Percentiles rank a stretch among this genome's conserved stretches.
Conservation (phyloP, 305 asterid genomes). For the Fraxinus greggii region DNA sequence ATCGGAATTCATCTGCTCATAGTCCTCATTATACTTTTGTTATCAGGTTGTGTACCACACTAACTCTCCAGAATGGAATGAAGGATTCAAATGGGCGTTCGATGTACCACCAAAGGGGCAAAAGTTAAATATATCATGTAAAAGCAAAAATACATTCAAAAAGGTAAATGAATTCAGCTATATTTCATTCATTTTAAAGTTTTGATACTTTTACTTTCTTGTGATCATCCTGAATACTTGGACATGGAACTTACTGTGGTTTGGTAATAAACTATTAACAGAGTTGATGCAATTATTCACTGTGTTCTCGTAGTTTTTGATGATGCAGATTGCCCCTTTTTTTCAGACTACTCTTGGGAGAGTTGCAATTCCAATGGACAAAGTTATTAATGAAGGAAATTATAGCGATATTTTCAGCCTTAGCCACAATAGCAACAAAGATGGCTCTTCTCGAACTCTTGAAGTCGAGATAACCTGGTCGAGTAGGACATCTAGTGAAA, state of each 20-base stretch:
- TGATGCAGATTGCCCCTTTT: constrained; percentile 15
- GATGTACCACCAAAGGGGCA: constrained; percentile 90
- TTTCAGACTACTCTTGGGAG: constrained; percentile 71
- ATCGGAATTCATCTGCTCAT: not conserved
- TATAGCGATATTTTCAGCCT: constrained; percentile 64
- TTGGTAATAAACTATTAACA: not conserved
- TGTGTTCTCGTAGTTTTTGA: constrained; percentile 18
- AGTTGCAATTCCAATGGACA: constrained; percentile 69
- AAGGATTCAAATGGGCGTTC: constrained; percentile 84
- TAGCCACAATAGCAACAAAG: constrained; percentile 48
- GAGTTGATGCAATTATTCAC: not conserved
- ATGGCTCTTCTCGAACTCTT: constrained; percentile 55
- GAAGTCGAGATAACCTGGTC: constrained; percentile 83
- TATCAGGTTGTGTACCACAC: constrained; percentile 62
- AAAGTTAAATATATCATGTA: constrained; percentile 65
- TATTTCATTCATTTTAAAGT: constrained; percentile 3
- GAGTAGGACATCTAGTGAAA: constrained; percentile 40
- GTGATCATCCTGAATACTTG: not conserved
- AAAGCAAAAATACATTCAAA: constrained; percentile 77
- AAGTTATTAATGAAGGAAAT: constrained; percentile 62
- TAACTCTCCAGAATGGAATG: constrained; percentile 77
- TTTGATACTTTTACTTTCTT: not conserved
- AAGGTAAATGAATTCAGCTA: constrained; percentile 45
- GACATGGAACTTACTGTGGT: not conserved
- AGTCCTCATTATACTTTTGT: constrained; percentile 13